Evolutionary conservation across 306 rosid genomes (phyloP).

Genomic region (Castanospermum australe): DNA sequence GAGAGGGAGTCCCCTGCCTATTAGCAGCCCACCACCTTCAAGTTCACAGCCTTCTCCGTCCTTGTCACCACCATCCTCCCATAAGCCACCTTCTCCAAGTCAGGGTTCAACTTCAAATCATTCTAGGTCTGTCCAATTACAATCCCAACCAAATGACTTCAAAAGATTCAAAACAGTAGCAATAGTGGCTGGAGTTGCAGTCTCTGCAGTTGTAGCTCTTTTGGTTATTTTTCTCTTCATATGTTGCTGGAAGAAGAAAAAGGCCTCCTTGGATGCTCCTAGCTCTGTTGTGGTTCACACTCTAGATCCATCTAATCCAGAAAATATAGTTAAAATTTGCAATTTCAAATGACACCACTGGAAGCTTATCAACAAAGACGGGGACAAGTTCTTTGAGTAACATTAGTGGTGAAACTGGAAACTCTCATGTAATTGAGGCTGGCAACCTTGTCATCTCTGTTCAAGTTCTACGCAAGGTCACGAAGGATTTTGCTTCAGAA

Average conservation of each 20-base stretch:
- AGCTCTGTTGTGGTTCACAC: constrained; percentile 50
- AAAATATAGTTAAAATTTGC: constrained; percentile 52
- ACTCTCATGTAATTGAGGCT: constrained; percentile 39
- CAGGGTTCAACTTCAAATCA: constrained; percentile 19
- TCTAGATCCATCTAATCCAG: constrained; percentile 52
- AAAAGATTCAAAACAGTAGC: constrained; percentile 25
- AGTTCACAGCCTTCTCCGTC: constrained; percentile 34
- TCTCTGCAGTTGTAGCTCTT: constrained; percentile 25
- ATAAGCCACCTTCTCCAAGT: constrained; percentile 23
- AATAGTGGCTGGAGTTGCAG: constrained; percentile 34
- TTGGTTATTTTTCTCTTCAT: constrained; percentile 33
- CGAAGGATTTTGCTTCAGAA: constrained; percentile 52
- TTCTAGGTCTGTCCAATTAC: constrained; percentile 21
- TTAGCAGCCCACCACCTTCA: constrained; percentile 34
- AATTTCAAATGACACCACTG: constrained; percentile 34
- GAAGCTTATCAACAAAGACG: constrained; percentile 52
- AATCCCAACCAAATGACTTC: constrained; percentile 24
- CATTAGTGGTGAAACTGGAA: constrained; percentile 52
- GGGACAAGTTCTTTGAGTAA: constrained; percentile 43
- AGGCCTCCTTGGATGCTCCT: constrained; percentile 24
- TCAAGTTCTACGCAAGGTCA: constrained; percentile 62
- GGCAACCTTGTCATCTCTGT: constrained; percentile 56
- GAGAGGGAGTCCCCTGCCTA: constrained; percentile 34
- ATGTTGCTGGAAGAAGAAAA: constrained; percentile 49
- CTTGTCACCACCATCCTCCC: constrained; percentile 17